Conservation (phyloP, 2,329 filamentous ascomycete genomes). For the Nothophoma quercina region DNA sequence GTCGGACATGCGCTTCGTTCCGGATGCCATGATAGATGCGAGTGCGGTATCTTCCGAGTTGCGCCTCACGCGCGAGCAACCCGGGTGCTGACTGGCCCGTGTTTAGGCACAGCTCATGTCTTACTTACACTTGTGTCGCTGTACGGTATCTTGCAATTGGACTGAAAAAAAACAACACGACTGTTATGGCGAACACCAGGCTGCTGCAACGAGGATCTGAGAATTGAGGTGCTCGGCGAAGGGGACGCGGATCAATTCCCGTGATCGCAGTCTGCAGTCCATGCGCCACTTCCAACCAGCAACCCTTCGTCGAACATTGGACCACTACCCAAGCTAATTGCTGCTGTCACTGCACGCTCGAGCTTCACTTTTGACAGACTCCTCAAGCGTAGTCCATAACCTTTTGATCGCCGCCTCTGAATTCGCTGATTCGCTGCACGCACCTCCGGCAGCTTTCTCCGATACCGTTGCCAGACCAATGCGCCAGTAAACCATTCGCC, state of each 20-base stretch:
- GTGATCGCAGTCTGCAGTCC: slow-evolving; percentile 13
- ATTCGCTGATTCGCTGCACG: slow-evolving; percentile 6
- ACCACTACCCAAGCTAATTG: slow-evolving; percentile 1
- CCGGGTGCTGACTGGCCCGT: slow-evolving; percentile 23
- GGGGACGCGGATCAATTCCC: slow-evolving; percentile 15
- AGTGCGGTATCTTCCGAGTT: slow-evolving; percentile 19
- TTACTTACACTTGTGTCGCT: not conserved
- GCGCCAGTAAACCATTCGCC: not conserved
- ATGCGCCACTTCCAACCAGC: slow-evolving; percentile 15
- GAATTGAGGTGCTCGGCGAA: slow-evolving; percentile 10
- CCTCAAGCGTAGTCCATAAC: not conserved
- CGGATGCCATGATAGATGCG: slow-evolving; percentile 29
- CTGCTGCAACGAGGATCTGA: not conserved
- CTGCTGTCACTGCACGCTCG: not conserved
- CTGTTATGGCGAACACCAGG: not conserved
- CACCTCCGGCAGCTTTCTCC: slow-evolving; percentile 1
- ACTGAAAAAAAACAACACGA: not conserved
- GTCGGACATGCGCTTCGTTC: slow-evolving; percentile 26
- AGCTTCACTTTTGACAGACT: not conserved
- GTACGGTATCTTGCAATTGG: not conserved
- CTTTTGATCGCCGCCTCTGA: not conserved
- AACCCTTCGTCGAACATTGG: slow-evolving; percentile 4
- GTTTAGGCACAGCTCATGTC: slow-evolving; percentile 2
- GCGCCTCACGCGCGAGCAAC: slow-evolving; percentile 22
- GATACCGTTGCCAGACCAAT: not conserved